These are phyloP conservation scores for Cinnamomum chago DNA, from an alignment of 164 flowering plant genomes.

Conservation along the genomic window DNA sequence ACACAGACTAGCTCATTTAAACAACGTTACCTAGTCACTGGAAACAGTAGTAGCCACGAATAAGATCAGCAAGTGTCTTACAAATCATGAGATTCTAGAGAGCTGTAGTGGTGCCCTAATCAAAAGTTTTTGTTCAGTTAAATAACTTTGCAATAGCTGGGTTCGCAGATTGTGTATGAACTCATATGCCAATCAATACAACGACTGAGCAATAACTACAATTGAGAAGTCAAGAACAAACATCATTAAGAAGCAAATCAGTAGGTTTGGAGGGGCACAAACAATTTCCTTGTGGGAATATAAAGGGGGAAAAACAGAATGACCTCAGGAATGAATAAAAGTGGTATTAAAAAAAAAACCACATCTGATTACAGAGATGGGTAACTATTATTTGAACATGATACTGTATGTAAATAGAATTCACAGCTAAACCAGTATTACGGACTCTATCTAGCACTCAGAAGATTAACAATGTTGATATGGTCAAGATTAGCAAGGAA, in stretches of 20 bases:
- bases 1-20: too few species aligned
- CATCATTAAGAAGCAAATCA: background rate
- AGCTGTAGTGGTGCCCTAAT: background rate
- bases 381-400: too few species aligned
- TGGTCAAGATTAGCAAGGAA: background rate
- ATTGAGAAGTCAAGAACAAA: background rate
- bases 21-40: background rate
- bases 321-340: too few species aligned
- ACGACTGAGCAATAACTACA: background rate
- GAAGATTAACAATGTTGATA: background rate
- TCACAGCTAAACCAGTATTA: background rate
- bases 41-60: background rate
- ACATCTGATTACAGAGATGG: too few species aligned
- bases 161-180: background rate
- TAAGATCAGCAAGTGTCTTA: background rate
- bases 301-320: background rate
- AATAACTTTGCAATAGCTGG: background rate
- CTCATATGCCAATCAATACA: background rate
- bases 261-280: background rate
- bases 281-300: background rate
- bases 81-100: background rate
- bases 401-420: too few species aligned
- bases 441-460: background rate
- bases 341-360: too few species aligned
- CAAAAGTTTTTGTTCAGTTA: background rate